A percentile compares a stretch with the other conserved stretches of the same genome.
Conservation (phyloP, 257 asterid species). For the Solanum chilense region DNA sequence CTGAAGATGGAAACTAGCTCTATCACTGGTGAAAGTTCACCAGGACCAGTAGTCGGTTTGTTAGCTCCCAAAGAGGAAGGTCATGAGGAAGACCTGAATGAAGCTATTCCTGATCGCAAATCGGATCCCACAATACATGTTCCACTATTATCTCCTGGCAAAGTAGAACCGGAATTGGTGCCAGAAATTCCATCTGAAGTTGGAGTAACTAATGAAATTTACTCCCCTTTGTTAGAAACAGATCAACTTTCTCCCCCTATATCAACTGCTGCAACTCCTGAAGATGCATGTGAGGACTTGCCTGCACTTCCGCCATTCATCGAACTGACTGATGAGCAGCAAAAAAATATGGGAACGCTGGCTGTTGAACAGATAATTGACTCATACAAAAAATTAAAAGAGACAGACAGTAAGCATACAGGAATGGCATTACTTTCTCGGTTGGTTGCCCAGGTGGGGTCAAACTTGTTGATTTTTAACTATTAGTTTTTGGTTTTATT, state of each 20-base stretch:
- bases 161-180: constrained; percentile 30
- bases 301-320: constrained; percentile 54
- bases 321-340: constrained; percentile 49
- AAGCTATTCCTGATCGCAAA: constrained; percentile 23
- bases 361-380: constrained; percentile 71
- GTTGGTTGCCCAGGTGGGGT: constrained; percentile 77
- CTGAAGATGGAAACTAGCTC: constrained; percentile 35
- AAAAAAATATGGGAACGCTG: constrained; percentile 34
- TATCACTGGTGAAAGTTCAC: constrained; percentile 22
- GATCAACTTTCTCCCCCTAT: constrained; percentile 45
- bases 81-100: constrained; percentile 29
- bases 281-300: constrained; percentile 36
- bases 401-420: constrained; percentile 51
- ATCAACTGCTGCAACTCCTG: constrained; percentile 36
- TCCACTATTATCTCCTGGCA: constrained; percentile 25
- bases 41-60: constrained; percentile 16
- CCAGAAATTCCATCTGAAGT: constrained; percentile 25
- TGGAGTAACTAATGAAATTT: constrained; percentile 44
- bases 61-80: constrained; percentile 24
- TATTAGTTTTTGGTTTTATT: constrained; percentile 2
- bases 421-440: constrained; percentile 81
- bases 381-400: constrained; percentile 44
- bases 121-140: constrained; percentile 19
- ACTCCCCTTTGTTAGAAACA: constrained; percentile 71
- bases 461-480: constrained; percentile 4